Evolutionary conservation across 164 flowering plant species (phyloP), one percentile per base, ranked within the genome.

Genomic region (Aristolochia contorta): DNA sequence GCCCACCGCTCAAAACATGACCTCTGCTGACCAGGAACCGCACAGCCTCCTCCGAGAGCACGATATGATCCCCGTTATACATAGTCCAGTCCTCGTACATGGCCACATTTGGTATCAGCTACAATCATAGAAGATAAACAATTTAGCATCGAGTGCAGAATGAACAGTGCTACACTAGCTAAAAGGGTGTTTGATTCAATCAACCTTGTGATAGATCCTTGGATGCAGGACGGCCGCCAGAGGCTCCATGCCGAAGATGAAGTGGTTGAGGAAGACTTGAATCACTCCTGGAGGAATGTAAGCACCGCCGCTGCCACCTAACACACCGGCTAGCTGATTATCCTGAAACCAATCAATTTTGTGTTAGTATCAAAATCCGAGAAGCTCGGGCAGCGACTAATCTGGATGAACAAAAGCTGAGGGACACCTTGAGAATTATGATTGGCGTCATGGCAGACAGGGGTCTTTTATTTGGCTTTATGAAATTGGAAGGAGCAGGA

Each of bases 361-460:
- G 43, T 37, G 43, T 37, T 37, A 37, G 10, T 37, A 37, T 10
- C 1, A 6, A 37, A n/a, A n/a, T n/a, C n/a, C n/a, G n/a, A n/a
- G n/a, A n/a, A n/a, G n/a, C n/a, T n/a, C n/a, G n/a, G n/a, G n/a
- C n/a, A n/a, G n/a, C n/a, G n/a, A n/a, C 43, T 37, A 37, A 37
- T 3, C 43, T 37, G 43, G 7, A 37, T 37, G 43, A 37, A 37
- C 43, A 37, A 37, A 37, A 37, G n/a, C n/a, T n/a, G n/a, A n/a
- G 56, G 23, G 13, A 76, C n/a, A 88, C 97, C 95, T 86, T 86
- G 32, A 84, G 81, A 60, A 94, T 59, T 46, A 94, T 78, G 30
- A 85, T 57, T 0, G 99, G 99, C 0, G 91, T 84, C 97, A 94
- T 91, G 60, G 97, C 85, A 61, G 99, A 94, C 47, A 94, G 69